phyloP scores from a whole-genome alignment of 2,329 filamentous ascomycete genomes.

The Nakataea oryzae region DNA sequence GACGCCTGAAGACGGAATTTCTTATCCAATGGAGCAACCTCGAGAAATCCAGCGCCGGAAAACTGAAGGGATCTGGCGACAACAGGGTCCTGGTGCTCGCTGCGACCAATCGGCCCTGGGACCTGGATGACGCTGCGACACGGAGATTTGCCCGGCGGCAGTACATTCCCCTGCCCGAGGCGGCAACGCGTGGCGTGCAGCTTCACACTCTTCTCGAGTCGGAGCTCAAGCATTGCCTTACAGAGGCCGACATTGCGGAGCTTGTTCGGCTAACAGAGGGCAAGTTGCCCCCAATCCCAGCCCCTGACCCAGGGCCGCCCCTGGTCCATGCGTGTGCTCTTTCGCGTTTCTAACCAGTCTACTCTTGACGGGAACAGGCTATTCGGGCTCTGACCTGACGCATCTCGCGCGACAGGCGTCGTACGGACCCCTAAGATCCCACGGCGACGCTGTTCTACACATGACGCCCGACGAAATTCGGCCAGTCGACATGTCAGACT shows the following conservation, averaged over 20 bases:
- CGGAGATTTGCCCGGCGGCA: conserved; percentile 85
- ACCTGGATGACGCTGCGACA: conserved; percentile 90
- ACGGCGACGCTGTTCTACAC: conserved; percentile 80
- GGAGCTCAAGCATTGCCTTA: conserved; percentile 77
- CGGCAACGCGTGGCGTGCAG: conserved; percentile 69
- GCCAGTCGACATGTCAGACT: conserved; percentile 74
- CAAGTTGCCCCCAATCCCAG: conserved; percentile 27
- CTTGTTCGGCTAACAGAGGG: conserved; percentile 79
- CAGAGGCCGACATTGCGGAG: conserved; percentile 57
- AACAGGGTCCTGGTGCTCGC: conserved; percentile 86
- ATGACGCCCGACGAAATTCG: conserved; percentile 94
- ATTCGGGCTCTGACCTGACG: conserved; percentile 94
- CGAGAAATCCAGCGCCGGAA: conserved; percentile 48
- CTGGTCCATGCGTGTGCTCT: not conserved
- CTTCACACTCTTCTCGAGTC: conserved; percentile 62
- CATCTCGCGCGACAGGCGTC: conserved; percentile 94
- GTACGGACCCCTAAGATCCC: conserved; percentile 85
- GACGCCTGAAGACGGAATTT: conserved; percentile 95
- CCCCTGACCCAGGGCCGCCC: not conserved
- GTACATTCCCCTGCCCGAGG: conserved; percentile 90
- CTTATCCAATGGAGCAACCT: conserved; percentile 95
- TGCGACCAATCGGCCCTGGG: conserved; percentile 94
- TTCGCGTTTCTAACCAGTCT: conserved; percentile 6
- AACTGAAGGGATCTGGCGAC: conserved; percentile 43
- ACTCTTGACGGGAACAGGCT: conserved; percentile 52